Conservation (phyloP, 2,329 filamentous ascomycete species). For the Penicillium sp. region DNA sequence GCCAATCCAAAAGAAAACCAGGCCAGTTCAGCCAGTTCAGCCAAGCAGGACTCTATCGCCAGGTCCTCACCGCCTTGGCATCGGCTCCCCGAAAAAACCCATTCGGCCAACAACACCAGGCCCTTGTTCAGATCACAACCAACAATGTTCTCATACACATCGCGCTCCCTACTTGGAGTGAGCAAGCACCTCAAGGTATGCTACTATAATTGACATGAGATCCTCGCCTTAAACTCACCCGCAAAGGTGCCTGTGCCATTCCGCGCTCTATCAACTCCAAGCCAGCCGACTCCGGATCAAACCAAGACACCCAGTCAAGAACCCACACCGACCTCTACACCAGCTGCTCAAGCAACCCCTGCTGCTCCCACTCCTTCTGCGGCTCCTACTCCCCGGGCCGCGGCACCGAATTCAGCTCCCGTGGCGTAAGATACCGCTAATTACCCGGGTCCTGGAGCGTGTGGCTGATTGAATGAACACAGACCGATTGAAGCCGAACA, state of each 20-base stretch:
- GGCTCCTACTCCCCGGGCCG: not conserved
- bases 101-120: conserved; percentile 12
- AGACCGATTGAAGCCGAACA: conserved; percentile 16
- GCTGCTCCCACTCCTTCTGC: not conserved
- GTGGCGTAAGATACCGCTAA: conserved; percentile 13
- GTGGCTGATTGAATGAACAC: conserved; percentile 8
- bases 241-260: conserved; percentile 18
- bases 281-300: conserved; percentile 17
- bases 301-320: conserved; percentile 9
- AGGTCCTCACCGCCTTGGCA: conserved; percentile 7
- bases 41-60: not conserved
- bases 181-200: conserved; percentile 26
- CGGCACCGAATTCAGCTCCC: conserved; percentile 4
- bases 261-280: conserved; percentile 24
- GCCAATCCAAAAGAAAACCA: not conserved
- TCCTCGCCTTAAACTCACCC: not conserved
- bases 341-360: not conserved
- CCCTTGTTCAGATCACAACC: conserved; percentile 7
- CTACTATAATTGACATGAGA: not conserved
- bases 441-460: not conserved
- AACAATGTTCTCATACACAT: conserved; percentile 27
- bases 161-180: conserved; percentile 24
- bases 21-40: not conserved
- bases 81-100: conserved; percentile 23
- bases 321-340: conserved; percentile 2